Evolutionary conservation across 768 basidiomycete species (phyloP), one percentile per base, ranked within the genome.

Genomic region (Chalciporus piperatus): DNA sequence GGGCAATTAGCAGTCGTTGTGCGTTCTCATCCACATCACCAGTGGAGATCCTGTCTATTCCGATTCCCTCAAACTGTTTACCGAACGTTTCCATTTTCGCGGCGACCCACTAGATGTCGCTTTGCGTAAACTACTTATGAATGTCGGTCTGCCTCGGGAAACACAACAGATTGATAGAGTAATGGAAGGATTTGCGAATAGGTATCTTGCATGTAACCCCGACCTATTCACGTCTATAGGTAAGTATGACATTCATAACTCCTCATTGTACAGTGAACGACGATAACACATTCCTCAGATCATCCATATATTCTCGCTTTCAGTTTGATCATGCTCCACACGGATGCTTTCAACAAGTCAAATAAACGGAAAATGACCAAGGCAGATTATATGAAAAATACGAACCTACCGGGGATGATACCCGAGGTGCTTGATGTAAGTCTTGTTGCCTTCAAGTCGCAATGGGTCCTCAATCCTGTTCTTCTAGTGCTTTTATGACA

Each of bases 131-230:
- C 66, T 99, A 43, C 76, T 99, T 32, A 92, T 97, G 89, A 84
- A 94, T 59, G 83, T 97, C 20, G 83, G 89, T 35, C 78, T 99
- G 23, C 97, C 97, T 3, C 79, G 86, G 49, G 97, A 99, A 74
- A 98, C 97, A 2, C 97, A 99, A 66, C 96, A 98, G 69, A 99
- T 99, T 52, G 97, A 99, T 70, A 80, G 97, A 51, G 92, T 98
- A 43, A 92, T 99, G 62, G 94, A 98, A 70, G 90, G 92, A 0
- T 99, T 99, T 70, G 90, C 96, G 6, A 77, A 75, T 40, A 81
- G 89, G 53, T 99, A 97, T 69, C 71, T 84, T 52, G 74, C 79
- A 42, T 93, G 92, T 67, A 96, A 98, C 65, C 85, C 87, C 44
- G 79, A 74, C 37, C 67, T 98, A 38, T 98, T 95, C 62, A 73